Evolutionary conservation across 441 rosid genomes (phyloP).

Genomic region (Mallotus repandus): DNA sequence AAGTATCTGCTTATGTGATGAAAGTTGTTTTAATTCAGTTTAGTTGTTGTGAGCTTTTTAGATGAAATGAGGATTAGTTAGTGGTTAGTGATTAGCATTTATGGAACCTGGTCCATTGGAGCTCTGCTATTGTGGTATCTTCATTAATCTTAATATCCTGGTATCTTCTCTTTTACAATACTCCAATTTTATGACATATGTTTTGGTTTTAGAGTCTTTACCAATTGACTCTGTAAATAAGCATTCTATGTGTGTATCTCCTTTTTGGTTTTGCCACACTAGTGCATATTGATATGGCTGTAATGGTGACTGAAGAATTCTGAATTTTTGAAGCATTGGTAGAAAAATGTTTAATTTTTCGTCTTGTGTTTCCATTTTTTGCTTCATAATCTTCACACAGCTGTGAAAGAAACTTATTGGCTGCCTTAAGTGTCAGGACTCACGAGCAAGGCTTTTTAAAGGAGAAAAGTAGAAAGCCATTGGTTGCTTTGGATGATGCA

Average conservation of each 20-base stretch:
- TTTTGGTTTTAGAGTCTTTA: not conserved
- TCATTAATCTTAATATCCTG: not conserved
- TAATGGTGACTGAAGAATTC: not conserved
- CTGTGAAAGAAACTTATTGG: slow-evolving; percentile 13
- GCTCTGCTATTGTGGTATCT: not conserved
- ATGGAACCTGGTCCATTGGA: too few relatives aligned
- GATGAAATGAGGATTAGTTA: too few relatives aligned
- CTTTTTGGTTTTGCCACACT: not conserved
- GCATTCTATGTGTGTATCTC: slow-evolving; percentile 5
- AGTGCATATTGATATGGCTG: not conserved
- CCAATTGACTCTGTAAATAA: not conserved
- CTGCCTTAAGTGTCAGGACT: slow-evolving; percentile 21
- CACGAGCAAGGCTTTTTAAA: slow-evolving; percentile 34
- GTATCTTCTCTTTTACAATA: not conserved
- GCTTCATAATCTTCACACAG: not conserved
- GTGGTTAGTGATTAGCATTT: too few relatives aligned
- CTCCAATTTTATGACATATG: not conserved
- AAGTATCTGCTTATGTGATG: too few relatives aligned
- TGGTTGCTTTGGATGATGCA: slow-evolving; percentile 44
- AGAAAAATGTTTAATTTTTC: not conserved
- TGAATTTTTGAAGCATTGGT: not conserved
- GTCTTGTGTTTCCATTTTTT: not conserved
- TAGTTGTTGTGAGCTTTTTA: too few relatives aligned
- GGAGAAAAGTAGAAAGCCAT: slow-evolving; percentile 42
- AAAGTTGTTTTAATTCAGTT: too few relatives aligned